phyloP scores from a whole-genome alignment of 176 grass and related monocot genomes.

The sorghum (Sorghum bicolor) region DNA sequence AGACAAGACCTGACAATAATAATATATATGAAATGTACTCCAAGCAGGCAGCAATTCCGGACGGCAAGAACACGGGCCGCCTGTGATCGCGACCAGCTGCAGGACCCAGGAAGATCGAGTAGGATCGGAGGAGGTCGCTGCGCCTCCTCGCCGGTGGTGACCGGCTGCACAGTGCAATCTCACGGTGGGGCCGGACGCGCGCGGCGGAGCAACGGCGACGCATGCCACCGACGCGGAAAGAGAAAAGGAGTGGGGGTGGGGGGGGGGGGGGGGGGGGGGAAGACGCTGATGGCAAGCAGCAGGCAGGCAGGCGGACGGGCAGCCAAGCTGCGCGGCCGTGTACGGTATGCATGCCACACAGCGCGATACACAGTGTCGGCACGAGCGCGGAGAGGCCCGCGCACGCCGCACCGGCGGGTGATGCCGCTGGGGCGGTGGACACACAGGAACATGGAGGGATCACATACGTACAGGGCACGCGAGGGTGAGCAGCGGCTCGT shows the following conservation, averaged over 20 bases:
- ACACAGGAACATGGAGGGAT: neutral
- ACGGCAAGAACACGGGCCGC: too few species aligned
- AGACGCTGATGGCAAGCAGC: conserved; percentile 4
- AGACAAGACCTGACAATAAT: conserved; percentile 31
- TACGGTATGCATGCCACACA: neutral
- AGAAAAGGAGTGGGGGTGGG: too few species aligned
- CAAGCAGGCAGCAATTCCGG: too few species aligned
- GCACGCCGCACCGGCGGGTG: neutral
- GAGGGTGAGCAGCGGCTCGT: conserved; percentile 32
- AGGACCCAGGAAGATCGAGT: neutral
- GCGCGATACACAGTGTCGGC: conserved; percentile 17
- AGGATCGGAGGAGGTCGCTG: neutral
- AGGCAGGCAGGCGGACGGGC: neutral
- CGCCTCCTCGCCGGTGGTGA: neutral
- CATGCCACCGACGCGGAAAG: neutral
- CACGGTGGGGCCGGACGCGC: conserved; percentile 12
- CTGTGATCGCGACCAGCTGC: conserved; percentile 1
- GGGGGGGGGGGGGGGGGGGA: too few species aligned
- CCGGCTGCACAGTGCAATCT: neutral
- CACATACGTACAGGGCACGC: neutral
- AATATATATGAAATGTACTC: neutral
- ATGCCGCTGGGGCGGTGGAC: neutral
- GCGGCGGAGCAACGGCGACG: conserved; percentile 12
- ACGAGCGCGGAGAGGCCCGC: neutral
- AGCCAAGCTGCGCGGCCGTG: neutral